Evolutionary conservation across 768 basidiomycete genomes (phyloP).

Genomic region (Exidia glandulosa): DNA sequence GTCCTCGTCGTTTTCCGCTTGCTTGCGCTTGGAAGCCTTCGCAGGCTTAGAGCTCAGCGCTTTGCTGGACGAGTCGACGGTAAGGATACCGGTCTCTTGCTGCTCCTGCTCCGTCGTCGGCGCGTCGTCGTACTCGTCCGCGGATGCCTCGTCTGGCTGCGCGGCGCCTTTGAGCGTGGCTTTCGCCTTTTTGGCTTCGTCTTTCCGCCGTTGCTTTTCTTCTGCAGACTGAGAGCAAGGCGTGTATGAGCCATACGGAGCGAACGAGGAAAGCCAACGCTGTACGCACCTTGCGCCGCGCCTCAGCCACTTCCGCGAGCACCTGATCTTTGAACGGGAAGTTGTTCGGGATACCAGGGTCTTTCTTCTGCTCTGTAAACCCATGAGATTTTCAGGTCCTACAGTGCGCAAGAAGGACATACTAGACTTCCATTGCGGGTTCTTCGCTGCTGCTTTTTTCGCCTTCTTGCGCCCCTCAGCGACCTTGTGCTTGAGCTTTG

Average conservation of each 20-base stretch:
- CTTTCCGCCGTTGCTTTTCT: constrained; percentile 57
- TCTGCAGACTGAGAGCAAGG: constrained; percentile 48
- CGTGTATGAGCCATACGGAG: neutral
- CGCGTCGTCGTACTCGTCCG: constrained; percentile 19
- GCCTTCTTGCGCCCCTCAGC: constrained; percentile 68
- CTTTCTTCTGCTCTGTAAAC: constrained; percentile 60
- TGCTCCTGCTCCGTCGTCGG: constrained; percentile 18
- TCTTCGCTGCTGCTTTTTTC: constrained; percentile 65
- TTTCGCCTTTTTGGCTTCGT: constrained; percentile 45
- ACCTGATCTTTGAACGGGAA: constrained; percentile 94
- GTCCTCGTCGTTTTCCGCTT: constrained; percentile 37
- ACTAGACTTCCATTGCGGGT: constrained; percentile 85
- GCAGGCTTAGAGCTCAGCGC: constrained; percentile 12
- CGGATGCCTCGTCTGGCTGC: constrained; percentile 19
- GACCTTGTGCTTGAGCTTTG: constrained; percentile 63
- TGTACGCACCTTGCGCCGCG: constrained; percentile 57
- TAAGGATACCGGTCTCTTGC: constrained; percentile 31
- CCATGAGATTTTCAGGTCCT: neutral
- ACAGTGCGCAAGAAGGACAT: constrained; percentile 18
- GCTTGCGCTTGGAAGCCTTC: constrained; percentile 12
- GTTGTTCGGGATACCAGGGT: constrained; percentile 87
- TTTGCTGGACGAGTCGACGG: neutral
- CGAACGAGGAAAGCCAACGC: neutral
- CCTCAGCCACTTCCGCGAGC: constrained; percentile 77
- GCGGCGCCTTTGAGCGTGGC: constrained; percentile 10